phyloP scores from a whole-genome alignment of 2,329 filamentous ascomycete species.

The Pseudogymnoascus sp. region DNA sequence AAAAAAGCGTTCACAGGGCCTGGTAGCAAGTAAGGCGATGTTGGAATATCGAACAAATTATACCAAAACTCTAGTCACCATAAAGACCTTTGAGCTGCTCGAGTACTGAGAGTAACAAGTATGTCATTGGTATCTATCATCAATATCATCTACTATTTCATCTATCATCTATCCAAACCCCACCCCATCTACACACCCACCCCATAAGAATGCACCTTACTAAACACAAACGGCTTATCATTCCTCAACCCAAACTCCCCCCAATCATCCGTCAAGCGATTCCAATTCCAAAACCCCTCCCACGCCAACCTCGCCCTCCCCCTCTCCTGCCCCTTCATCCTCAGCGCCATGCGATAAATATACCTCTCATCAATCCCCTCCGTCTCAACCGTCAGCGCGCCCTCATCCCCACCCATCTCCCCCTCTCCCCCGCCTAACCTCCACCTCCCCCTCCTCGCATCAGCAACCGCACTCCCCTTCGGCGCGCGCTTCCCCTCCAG shows the following conservation, averaged over 20 bases:
- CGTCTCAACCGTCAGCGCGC: constrained; percentile 56
- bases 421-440: constrained; percentile 19
- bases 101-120: neutral
- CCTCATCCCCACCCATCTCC: constrained; percentile 31
- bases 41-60: neutral
- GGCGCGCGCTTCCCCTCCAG: constrained; percentile 33
- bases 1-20: too few relatives aligned
- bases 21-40: neutral
- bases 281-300: constrained; percentile 89
- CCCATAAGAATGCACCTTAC: constrained; percentile 57
- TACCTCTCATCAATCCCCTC: constrained; percentile 75
- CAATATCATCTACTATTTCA: neutral
- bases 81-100: neutral
- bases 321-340: constrained; percentile 57
- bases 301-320: constrained; percentile 81
- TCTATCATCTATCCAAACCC: neutral
- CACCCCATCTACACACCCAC: constrained; percentile 33
- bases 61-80: neutral
- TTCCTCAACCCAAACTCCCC: constrained; percentile 65
- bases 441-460: neutral
- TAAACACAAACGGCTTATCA: constrained; percentile 61
- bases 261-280: constrained; percentile 84
- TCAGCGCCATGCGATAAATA: constrained; percentile 74
- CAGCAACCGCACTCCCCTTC: constrained; percentile 26
- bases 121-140: neutral